A percentile compares a stretch with the other conserved stretches of the same genome.
phyloP scores from a whole-genome alignment of 75 land plant species.

The Picea sitchensis region DNA sequence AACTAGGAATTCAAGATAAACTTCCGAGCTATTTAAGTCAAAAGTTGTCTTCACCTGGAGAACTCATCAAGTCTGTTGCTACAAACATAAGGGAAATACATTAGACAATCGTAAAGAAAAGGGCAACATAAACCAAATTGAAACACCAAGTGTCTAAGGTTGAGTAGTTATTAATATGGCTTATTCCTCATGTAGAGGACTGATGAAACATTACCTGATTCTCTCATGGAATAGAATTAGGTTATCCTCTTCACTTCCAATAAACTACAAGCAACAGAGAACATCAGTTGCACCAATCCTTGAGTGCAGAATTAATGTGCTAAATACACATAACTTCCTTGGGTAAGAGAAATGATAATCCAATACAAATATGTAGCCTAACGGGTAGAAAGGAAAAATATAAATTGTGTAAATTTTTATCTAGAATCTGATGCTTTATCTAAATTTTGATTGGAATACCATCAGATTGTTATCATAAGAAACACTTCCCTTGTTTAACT shows the following conservation, averaged over 20 bases:
- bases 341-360: conserved; percentile 2
- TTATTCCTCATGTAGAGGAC: not conserved
- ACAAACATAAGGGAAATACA: conserved; percentile 3
- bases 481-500: not conserved
- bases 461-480: not conserved
- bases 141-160: not conserved
- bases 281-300: not conserved
- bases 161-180: not conserved
- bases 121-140: conserved; percentile 2
- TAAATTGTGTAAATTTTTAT: not conserved
- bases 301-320: not conserved
- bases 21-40: not conserved
- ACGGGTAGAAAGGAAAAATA: not conserved
- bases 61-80: conserved; percentile 34
- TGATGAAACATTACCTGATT: conserved; percentile 55
- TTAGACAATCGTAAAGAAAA: not conserved
- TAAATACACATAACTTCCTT: conserved; percentile 2
- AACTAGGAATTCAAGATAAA: not conserved
- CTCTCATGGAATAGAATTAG: conserved; percentile 74
- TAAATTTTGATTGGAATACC: not conserved
- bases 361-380: not conserved
- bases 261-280: conserved; percentile 42
- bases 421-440: not conserved
- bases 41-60: conserved; percentile 19
- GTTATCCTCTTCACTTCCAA: conserved; percentile 76